Evolutionary conservation across 768 basidiomycete species (phyloP), one percentile per base, ranked within the genome.

Genomic region (Lactifluus rugatus): DNA sequence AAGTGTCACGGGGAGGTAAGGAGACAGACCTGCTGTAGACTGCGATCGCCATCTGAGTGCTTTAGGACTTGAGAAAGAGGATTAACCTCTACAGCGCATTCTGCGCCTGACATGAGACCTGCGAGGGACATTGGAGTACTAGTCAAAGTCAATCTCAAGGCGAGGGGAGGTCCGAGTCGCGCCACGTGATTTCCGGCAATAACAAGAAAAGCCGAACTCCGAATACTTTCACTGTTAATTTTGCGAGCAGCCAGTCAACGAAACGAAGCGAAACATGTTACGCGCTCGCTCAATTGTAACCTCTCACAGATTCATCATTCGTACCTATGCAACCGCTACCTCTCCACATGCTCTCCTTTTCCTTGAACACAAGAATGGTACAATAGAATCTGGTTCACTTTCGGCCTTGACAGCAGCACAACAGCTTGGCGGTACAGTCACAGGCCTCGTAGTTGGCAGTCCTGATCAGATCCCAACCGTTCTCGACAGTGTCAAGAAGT

Each of bases 321-420:
- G 83, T 58, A 68, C 75, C 5, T 89, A 88, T 68, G 80, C 87
- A 5, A 80, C 84, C 3, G 70, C 78, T 23, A 57, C 78, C 5
- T 74, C 82, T 32, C 83, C 87, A 0, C 85, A 88, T 71, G 83
- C 87, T 1, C 81, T 96, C 4, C 84, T 96, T n/a, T 85, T 90
- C 63, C 76, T 97, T 48, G 95, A 97, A 71, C 93, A 97, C 68
- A 80, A 82, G 47, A 76, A 81, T 49, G 92, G 92, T 37, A 77
- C 81, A 57, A 79, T 98, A 62, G 90, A 93, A 57, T 80, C 92
- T 1, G 85, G 83, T 14, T 89, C 89, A 14, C 77, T 97, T 57
- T 93, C 89, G 34, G 95, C 96, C 25, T 74, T 99, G 62, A 91
- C 93, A 1, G 96, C 96, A 44, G 96, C 94, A 1, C 75, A 81